Evolutionary conservation across 169 alveolate species (phyloP).

Genomic region (Perkinsus marinus): DNA sequence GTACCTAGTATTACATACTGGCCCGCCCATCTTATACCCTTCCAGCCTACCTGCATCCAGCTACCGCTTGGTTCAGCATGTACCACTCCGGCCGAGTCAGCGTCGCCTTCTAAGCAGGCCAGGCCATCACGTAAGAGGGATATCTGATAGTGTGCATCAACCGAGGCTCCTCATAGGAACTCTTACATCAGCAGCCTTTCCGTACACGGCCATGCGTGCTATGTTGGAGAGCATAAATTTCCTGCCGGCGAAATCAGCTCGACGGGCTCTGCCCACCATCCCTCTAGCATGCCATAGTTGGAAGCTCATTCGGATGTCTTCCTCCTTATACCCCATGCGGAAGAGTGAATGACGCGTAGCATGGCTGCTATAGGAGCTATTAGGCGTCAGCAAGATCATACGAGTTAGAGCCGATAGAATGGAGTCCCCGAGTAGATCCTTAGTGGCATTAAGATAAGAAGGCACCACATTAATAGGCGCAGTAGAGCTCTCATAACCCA

Average conservation of each 20-base stretch:
- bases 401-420: neutral
- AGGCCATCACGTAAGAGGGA: neutral
- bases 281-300: neutral
- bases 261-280: neutral
- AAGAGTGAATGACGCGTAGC: neutral
- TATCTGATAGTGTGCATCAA: neutral
- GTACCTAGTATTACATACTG: neutral
- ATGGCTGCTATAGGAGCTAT: neutral
- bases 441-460: neutral
- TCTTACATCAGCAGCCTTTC: neutral
- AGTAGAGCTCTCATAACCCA: neutral
- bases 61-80: neutral
- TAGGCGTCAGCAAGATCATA: neutral
- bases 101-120: neutral
- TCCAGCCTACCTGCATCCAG: neutral
- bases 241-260: neutral
- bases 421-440: neutral
- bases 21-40: neutral
- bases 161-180: neutral
- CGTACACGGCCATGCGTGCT: neutral
- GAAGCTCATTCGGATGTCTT: neutral
- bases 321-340: neutral
- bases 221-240: neutral
- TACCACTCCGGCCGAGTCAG: neutral
- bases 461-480: neutral